These are phyloP conservation scores for Corylus americana DNA, from an alignment of 306 rosid genomes.

Conservation along the genomic window DNA sequence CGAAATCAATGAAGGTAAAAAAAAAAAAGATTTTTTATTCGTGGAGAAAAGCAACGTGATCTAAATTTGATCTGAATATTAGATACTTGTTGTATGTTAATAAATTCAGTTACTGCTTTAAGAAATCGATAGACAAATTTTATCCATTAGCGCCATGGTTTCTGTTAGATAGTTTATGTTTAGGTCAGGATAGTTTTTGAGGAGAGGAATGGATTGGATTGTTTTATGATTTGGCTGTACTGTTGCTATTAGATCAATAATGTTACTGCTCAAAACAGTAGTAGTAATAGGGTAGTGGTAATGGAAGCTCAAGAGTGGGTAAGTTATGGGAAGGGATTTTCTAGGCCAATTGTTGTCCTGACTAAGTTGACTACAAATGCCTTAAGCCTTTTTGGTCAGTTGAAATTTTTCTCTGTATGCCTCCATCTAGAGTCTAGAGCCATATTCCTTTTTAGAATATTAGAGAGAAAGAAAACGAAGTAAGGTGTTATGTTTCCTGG, in stretches of 20 bases:
- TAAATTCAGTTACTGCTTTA: neutral
- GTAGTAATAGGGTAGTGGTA: too few species aligned
- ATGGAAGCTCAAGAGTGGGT: neutral
- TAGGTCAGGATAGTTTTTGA: neutral
- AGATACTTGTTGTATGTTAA: neutral
- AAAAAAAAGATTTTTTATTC: neutral
- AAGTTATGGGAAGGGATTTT: neutral
- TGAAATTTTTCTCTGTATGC: neutral
- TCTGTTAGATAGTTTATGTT: neutral
- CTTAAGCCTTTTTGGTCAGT: neutral
- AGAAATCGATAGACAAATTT: neutral
- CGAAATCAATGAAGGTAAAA: constrained; percentile 66
- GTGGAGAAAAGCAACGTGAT: neutral
- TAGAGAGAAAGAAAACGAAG: neutral
- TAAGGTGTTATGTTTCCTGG: neutral
- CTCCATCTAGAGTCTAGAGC: neutral
- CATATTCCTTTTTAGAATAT: too few species aligned
- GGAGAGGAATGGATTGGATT: neutral
- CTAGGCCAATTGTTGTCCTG: neutral
- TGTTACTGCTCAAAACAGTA: too few species aligned
- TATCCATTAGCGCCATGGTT: neutral
- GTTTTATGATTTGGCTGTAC: neutral
- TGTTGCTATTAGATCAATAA: neutral
- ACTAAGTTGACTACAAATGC: neutral
- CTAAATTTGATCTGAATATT: neutral